These are phyloP conservation scores for Serendipita sp. DNA, from an alignment of 1,284 basidiomycete species.

Conservation along the genomic window DNA sequence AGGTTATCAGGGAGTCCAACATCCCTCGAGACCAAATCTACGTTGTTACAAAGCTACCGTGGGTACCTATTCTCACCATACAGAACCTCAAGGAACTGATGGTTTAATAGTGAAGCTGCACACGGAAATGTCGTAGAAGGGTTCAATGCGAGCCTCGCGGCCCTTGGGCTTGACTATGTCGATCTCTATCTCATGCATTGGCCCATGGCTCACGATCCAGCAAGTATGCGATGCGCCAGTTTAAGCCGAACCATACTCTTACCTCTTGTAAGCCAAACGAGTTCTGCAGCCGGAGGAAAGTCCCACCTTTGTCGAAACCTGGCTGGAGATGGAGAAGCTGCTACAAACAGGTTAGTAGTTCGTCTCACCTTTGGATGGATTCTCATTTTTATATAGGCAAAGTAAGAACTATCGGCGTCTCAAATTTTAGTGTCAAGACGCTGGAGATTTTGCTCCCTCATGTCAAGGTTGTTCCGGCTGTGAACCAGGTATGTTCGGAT, in stretches of 20 bases:
- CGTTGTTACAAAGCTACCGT: constrained; percentile 35
- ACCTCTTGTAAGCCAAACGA: constrained; percentile 12
- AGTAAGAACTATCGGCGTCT: constrained; percentile 49
- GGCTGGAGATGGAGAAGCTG: constrained; percentile 42
- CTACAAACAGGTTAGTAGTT: constrained; percentile 23
- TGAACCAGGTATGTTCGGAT: constrained; percentile 34
- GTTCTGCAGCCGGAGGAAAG: constrained; percentile 29
- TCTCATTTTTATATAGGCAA: constrained; percentile 25
- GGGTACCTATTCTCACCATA: constrained; percentile 9
- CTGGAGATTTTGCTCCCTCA: constrained; percentile 28
- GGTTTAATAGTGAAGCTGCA: constrained; percentile 7
- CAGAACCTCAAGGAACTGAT: background rate
- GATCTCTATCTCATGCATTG: constrained; percentile 63
- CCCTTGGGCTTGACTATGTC: constrained; percentile 47
- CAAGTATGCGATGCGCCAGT: background rate
- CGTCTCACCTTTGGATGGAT: constrained; percentile 13
- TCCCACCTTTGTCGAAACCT: constrained; percentile 37
- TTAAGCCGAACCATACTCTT: constrained; percentile 9
- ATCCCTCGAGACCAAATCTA: constrained; percentile 35
- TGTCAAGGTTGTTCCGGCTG: constrained; percentile 38
- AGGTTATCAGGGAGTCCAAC: constrained; percentile 32
- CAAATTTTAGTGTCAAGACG: constrained; percentile 50
- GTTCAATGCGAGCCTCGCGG: constrained; percentile 39
- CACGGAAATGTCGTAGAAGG: constrained; percentile 37
- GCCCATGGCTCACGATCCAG: constrained; percentile 24